These are phyloP conservation scores for Psilocybe cyanescens DNA, from an alignment of 768 basidiomycete genomes.

Conservation along the genomic window DNA sequence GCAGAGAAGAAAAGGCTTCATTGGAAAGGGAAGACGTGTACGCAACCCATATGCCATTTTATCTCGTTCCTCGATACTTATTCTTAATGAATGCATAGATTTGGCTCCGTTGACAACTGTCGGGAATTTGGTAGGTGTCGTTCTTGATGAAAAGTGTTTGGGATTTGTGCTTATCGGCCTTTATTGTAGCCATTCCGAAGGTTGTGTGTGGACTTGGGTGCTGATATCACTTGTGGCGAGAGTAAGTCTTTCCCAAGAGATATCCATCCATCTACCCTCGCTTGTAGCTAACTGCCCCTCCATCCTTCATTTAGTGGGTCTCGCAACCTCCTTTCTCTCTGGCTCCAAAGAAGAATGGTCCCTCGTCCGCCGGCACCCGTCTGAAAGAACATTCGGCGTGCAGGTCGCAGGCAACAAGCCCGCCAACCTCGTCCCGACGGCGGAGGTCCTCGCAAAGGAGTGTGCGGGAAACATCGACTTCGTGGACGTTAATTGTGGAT, in stretches of 20 bases:
- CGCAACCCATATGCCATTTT: slow-evolving; percentile 22
- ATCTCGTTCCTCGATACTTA: background rate
- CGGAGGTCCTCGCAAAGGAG: slow-evolving; percentile 79
- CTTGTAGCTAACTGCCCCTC: background rate
- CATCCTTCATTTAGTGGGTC: slow-evolving; percentile 66
- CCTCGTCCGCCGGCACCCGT: slow-evolving; percentile 85
- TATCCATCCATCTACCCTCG: too few species aligned
- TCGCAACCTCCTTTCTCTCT: slow-evolving; percentile 86
- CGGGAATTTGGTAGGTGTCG: slow-evolving; percentile 78
- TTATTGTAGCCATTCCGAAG: slow-evolving; percentile 83
- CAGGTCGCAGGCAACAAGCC: slow-evolving; percentile 94
- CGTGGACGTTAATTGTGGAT: slow-evolving; percentile 95
- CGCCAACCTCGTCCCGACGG: slow-evolving; percentile 72
- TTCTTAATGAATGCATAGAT: slow-evolving; percentile 23
- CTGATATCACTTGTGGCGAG: slow-evolving; percentile 95
- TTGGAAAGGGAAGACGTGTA: slow-evolving; percentile 89
- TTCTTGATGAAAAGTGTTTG: background rate
- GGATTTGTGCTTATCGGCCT: too few species aligned
- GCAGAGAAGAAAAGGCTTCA: slow-evolving; percentile 85
- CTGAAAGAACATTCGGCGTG: slow-evolving; percentile 86
- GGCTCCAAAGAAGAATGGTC: slow-evolving; percentile 97
- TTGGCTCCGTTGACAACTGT: slow-evolving; percentile 87
- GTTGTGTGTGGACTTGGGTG: slow-evolving; percentile 83
- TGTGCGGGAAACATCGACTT: slow-evolving; percentile 76
- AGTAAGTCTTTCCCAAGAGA: slow-evolving; percentile 46